A percentile compares a stretch with the other conserved stretches of the same genome.
Evolutionary conservation across 352 stramenopile genomes (phyloP).

Genomic region (Phytopythium aichiense): DNA sequence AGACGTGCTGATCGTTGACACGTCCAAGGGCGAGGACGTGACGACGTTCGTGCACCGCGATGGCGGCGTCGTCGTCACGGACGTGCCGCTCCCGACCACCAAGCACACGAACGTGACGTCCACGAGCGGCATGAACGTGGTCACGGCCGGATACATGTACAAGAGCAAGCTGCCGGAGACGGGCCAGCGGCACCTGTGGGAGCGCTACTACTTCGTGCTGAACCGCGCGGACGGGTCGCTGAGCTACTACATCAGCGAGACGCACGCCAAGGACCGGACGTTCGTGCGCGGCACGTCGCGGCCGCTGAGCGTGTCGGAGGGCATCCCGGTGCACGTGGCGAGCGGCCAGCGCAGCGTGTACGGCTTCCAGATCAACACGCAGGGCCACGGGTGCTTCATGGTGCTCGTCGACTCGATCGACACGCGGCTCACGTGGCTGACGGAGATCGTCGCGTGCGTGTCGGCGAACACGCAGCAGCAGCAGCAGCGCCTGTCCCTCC

Average conservation of each 20-base stretch:
- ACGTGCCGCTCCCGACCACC: conserved; percentile 37
- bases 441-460: conserved; percentile 70
- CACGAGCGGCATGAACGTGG: conserved; percentile 42
- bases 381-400: conserved; percentile 82
- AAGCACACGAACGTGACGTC: conserved; percentile 13
- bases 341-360: conserved; percentile 68
- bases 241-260: conserved; percentile 85
- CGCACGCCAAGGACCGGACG: conserved; percentile 81
- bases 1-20: conserved; percentile 76
- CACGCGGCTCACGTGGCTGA: conserved; percentile 76
- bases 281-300: conserved; percentile 76
- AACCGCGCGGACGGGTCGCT: conserved; percentile 67
- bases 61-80: conserved; percentile 56
- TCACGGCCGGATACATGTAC: conserved; percentile 87
- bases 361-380: conserved; percentile 85
- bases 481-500: conserved; percentile 56
- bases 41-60: conserved; percentile 77
- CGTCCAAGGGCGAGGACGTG: conserved; percentile 78
- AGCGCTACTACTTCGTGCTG: conserved; percentile 85
- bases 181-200: conserved; percentile 76
- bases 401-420: conserved; percentile 84
- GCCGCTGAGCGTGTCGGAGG: conserved; percentile 76
- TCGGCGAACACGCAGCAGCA: conserved; percentile 22
- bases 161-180: conserved; percentile 85
- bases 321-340: conserved; percentile 60